phyloP scores from a whole-genome alignment of 768 basidiomycete genomes.

The Hortiboletus campestris region DNA sequence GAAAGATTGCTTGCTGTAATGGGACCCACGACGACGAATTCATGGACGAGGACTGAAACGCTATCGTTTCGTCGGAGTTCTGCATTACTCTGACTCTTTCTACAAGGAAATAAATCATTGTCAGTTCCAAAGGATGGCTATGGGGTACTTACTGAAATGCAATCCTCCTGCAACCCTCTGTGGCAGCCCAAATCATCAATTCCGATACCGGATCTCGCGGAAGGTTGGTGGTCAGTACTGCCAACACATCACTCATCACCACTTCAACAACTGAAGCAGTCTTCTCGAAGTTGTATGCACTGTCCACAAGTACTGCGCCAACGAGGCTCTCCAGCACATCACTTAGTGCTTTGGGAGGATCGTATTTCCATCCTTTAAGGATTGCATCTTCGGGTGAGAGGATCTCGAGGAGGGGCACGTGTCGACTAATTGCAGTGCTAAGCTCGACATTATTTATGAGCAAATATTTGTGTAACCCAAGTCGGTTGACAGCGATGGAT shows the following conservation, averaged over 20 bases:
- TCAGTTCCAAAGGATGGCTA: conserved; percentile 1
- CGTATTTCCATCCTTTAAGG: conserved; percentile 71
- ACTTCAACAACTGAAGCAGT: conserved; percentile 58
- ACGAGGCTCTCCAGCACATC: conserved; percentile 85
- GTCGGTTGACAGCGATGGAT: conserved; percentile 58
- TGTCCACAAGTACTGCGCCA: conserved; percentile 82
- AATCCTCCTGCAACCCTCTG: conserved; percentile 53
- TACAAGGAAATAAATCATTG: conserved; percentile 6
- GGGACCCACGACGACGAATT: conserved; percentile 53
- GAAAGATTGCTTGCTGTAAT: conserved; percentile 54
- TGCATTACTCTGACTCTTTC: conserved; percentile 44
- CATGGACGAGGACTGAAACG: conserved; percentile 61
- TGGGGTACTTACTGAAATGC: conserved; percentile 42
- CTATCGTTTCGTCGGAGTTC: conserved; percentile 48
- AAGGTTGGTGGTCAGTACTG: conserved; percentile 54
- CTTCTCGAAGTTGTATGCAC: conserved; percentile 69
- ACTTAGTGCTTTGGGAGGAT: conserved; percentile 82
- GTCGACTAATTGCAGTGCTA: conserved; percentile 57
- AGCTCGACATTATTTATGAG: conserved; percentile 70
- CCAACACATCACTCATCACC: conserved; percentile 67
- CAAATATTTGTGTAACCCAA: conserved; percentile 67
- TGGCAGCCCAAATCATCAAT: conserved; percentile 64
- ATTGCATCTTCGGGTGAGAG: conserved; percentile 62
- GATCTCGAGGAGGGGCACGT: conserved; percentile 56
- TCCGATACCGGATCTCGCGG: conserved; percentile 72